phyloP scores from a whole-genome alignment of 2,329 filamentous ascomycete genomes.

The Westerdykella sp. region DNA sequence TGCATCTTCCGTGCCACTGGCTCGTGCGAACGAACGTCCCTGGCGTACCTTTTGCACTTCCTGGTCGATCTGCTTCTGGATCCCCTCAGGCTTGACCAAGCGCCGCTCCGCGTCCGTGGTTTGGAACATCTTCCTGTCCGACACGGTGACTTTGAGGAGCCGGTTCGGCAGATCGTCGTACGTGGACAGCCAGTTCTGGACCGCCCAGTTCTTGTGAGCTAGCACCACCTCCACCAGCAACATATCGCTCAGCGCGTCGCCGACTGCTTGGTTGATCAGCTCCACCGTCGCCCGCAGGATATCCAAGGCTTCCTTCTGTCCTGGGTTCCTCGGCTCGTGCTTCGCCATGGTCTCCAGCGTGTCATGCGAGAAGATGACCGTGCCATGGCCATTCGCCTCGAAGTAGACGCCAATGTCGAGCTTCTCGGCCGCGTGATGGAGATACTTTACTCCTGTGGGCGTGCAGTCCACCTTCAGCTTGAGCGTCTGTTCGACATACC shows the following conservation, averaged over 20 bases:
- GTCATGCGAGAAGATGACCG: constrained; percentile 84
- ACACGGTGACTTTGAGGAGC: constrained; percentile 86
- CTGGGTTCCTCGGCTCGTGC: constrained; percentile 80
- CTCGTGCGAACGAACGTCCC: constrained; percentile 83
- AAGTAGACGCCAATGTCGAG: constrained; percentile 98
- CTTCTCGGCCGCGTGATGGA: constrained; percentile 92
- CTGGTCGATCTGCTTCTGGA: constrained; percentile 80
- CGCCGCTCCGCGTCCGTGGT: constrained; percentile 89
- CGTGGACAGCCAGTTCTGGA: constrained; percentile 85
- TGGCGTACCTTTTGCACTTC: constrained; percentile 86
- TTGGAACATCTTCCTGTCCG: constrained; percentile 80
- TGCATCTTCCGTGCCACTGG: constrained; percentile 92
- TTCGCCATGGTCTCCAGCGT: constrained; percentile 73
- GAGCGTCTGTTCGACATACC: constrained; percentile 82
- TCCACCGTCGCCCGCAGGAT: constrained; percentile 77
- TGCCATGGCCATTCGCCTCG: constrained; percentile 96
- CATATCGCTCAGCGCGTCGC: constrained; percentile 92
- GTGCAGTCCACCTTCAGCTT: constrained; percentile 89
- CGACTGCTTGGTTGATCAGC: constrained; percentile 96
- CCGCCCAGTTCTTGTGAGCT: constrained; percentile 86
- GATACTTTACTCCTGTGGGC: constrained; percentile 91
- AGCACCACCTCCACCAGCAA: constrained; percentile 93
- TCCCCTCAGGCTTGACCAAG: constrained; percentile 69
- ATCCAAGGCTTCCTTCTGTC: constrained; percentile 82
- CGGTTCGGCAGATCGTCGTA: constrained; percentile 94